Evolutionary conservation across 768 basidiomycete genomes (phyloP).

Genomic region (Suillus americanus): DNA sequence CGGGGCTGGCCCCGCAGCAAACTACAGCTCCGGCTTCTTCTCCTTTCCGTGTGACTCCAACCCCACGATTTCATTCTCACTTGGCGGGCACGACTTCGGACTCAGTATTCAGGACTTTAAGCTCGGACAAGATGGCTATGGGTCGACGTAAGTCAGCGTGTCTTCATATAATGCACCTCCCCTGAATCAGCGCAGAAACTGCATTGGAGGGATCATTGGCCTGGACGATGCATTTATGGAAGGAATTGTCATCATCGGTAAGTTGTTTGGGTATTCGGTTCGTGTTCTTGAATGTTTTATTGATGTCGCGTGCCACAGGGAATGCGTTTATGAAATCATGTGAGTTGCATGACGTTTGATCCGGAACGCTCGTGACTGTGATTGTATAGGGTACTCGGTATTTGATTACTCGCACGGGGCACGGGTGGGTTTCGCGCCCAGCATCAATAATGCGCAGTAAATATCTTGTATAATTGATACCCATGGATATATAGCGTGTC

Average conservation of each 20-base stretch:
- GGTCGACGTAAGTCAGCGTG: conserved; percentile 29
- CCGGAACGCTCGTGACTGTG: not conserved
- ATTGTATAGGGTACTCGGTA: conserved; percentile 51
- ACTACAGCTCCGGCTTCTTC: conserved; percentile 52
- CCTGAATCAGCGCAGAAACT: conserved; percentile 38
- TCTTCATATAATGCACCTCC: not conserved
- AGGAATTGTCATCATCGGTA: conserved; percentile 61
- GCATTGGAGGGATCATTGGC: conserved; percentile 55
- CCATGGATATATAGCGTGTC: not conserved
- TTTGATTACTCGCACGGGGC: conserved; percentile 57
- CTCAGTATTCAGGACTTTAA: conserved; percentile 55
- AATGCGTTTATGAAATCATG: conserved; percentile 70
- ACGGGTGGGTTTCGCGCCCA: conserved; percentile 58
- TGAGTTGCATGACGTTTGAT: conserved; percentile 29
- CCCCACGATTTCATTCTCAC: conserved; percentile 40
- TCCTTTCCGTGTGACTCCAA: conserved; percentile 49
- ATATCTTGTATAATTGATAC: not conserved
- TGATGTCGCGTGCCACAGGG: conserved; percentile 31
- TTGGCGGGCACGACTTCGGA: conserved; percentile 41
- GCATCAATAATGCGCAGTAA: conserved; percentile 42
- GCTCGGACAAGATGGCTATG: conserved; percentile 40
- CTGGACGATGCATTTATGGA: conserved; percentile 45
- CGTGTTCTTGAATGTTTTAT: conserved; percentile 14
- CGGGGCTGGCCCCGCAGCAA: conserved; percentile 37
- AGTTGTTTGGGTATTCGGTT: conserved; percentile 8